Conservation (phyloP, 441 rosid genomes). For the Euphorbia celastroides region DNA sequence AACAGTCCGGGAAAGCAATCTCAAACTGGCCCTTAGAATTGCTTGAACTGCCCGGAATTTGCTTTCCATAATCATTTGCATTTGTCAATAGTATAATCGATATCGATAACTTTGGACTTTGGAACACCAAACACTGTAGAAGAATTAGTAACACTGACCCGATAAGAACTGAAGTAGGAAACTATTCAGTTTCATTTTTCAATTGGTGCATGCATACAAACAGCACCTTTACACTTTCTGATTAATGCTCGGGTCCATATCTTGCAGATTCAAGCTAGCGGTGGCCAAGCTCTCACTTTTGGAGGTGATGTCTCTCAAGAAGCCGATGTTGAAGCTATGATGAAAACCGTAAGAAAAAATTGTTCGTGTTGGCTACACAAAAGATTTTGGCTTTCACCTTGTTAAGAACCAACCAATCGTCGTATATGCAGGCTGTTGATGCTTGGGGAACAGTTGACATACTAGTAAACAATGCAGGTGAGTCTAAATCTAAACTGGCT, state of each 20-base stretch:
- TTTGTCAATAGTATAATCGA: neutral
- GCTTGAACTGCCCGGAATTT: neutral
- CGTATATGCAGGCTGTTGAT: conserved; percentile 65
- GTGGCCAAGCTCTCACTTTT: conserved; percentile 88
- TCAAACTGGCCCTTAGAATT: no score
- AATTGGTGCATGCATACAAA: neutral
- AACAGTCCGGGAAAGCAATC: no score
- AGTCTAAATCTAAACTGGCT: neutral
- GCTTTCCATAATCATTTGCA: neutral
- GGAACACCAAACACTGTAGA: no score
- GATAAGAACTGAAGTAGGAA: neutral
- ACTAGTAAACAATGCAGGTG: conserved; percentile 90
- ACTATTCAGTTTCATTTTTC: neutral
- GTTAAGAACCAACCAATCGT: conserved; percentile 21
- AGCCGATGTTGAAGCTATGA: conserved; percentile 87
- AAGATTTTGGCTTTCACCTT: conserved; percentile 1
- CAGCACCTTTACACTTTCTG: neutral
- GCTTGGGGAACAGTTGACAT: conserved; percentile 94
- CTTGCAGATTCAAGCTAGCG: conserved; percentile 71
- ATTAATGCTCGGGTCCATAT: conserved; percentile 4
- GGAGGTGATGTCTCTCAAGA: conserved; percentile 94
- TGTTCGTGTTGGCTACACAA: conserved; percentile 13
- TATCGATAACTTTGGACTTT: neutral
- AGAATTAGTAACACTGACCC: neutral
- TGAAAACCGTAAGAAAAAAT: conserved; percentile 68